These are phyloP conservation scores for Phytophthora cactorum DNA, from an alignment of 352 stramenopile species.

Conservation along the genomic window DNA sequence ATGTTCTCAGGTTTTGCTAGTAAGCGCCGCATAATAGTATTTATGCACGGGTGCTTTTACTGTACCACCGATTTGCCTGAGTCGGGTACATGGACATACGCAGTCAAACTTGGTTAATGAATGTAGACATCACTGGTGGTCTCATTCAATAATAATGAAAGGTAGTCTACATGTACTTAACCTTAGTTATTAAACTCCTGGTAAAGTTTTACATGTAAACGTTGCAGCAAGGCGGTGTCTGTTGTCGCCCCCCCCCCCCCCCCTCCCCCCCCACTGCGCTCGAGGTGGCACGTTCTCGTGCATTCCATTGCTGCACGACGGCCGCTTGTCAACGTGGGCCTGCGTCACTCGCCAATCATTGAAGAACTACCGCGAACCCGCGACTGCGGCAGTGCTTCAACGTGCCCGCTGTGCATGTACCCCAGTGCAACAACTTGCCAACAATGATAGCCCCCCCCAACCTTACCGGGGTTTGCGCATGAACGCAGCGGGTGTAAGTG, in stretches of 20 bases:
- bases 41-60: background rate
- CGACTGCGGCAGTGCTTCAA: constrained; percentile 27
- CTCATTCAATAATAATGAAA: background rate
- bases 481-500: background rate
- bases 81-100: background rate
- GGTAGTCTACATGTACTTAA: background rate
- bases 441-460: too few relatives aligned
- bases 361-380: constrained; percentile 21
- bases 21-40: background rate
- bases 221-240: too few relatives aligned
- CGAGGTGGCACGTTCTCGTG: too few relatives aligned
- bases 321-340: constrained; percentile 14
- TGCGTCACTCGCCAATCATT: constrained; percentile 32
- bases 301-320: background rate
- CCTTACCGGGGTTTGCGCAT: too few relatives aligned
- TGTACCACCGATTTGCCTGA: background rate
- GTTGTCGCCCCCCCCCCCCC: too few relatives aligned
- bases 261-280: too few relatives aligned
- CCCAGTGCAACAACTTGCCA: background rate
- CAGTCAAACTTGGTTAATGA: background rate
- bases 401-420: constrained; percentile 1
- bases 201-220: too few relatives aligned
- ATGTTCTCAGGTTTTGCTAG: constrained; percentile 38
- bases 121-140: too few relatives aligned
- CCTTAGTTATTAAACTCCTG: too few relatives aligned